Evolutionary conservation across 2,329 filamentous ascomycete species (phyloP), one percentile per base, ranked within the genome.

Genomic region (Graphilbum ipis-grandicollis): DNA sequence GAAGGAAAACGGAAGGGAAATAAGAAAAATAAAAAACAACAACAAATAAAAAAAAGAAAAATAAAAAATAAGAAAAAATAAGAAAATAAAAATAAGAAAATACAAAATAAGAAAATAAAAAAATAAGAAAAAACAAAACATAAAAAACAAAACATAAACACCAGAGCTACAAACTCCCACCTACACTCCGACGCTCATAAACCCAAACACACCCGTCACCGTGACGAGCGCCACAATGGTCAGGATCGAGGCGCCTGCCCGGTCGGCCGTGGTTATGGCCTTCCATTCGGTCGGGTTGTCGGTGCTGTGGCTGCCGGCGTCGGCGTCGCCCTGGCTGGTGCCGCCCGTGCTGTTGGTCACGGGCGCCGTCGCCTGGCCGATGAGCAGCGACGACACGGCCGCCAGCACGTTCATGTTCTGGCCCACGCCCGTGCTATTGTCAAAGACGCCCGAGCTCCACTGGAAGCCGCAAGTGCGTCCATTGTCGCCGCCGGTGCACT

Each of bases 181-280:
- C 26, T 38, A 40, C 19, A 9, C 18, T 5, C 40, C 51, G 23
- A 48, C 23, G 29, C 47, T 51, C 52, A 58, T 57, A 49, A 52
- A 55, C 2, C 46, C 47, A 46, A 56, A 57, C 41, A 53, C 50
- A 9, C 46, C 49, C 5, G 44, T 47, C 8, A 49, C 44, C n/a
- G 45, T 40, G 1, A 15, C 30, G 1, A 82, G 50, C 3, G 77
- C 52, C 6, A 75, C 34, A 3, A 71, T 55, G 19, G 79, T 86
- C 35, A 63, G 44, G 41, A 84, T 67, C 10, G 69, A 69, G 28
- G 79, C 80, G 10, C 79, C 82, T 7, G 70, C 77, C 43, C 62
- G 70, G 48, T 86, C 80, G 8, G 64, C 72, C 1, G 62, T 62
- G 3, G 68, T 71, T 25, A 75, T 63, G 1, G 56, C 48, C 35